These are phyloP conservation scores for Cerrena zonata DNA, from an alignment of 1,284 basidiomycete species.

Conservation along the genomic window DNA sequence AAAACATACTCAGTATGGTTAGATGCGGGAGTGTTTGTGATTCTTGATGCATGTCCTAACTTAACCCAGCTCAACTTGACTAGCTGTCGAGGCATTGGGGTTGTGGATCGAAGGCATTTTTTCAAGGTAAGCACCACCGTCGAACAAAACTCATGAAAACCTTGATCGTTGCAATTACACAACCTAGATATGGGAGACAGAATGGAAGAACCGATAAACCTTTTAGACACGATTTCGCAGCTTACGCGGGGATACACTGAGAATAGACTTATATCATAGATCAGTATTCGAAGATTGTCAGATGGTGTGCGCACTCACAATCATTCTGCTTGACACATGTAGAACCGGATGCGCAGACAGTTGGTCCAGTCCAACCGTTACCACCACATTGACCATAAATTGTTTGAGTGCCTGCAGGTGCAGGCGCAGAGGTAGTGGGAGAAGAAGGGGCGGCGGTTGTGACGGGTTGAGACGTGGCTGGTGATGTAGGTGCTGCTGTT, in stretches of 20 bases:
- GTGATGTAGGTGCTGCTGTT: background rate
- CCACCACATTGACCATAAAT: conserved; percentile 14
- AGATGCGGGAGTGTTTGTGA: conserved; percentile 51
- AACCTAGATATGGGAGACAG: conserved; percentile 46
- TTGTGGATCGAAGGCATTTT: conserved; percentile 57
- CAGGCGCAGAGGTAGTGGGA: conserved; percentile 1
- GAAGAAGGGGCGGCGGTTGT: background rate
- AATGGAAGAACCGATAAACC: conserved; percentile 20
- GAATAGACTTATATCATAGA: conserved; percentile 12
- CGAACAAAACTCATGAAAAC: too few species aligned
- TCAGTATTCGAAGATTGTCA: too few species aligned
- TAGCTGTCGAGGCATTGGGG: conserved; percentile 56
- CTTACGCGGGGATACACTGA: conserved; percentile 12
- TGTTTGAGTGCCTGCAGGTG: conserved; percentile 6
- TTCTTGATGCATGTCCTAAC: conserved; percentile 52
- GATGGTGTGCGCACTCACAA: too few species aligned
- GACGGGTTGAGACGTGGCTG: background rate
- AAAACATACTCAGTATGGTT: conserved; percentile 2
- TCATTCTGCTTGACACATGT: conserved; percentile 9
- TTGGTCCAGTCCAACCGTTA: conserved; percentile 10
- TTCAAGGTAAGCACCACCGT: conserved; percentile 64
- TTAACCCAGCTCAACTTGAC: conserved; percentile 56
- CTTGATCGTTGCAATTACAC: background rate
- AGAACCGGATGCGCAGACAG: conserved; percentile 11
- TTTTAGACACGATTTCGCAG: background rate